These are phyloP conservation scores for Solanum microdontum DNA, from an alignment of 257 asterid genomes.

Conservation along the genomic window DNA sequence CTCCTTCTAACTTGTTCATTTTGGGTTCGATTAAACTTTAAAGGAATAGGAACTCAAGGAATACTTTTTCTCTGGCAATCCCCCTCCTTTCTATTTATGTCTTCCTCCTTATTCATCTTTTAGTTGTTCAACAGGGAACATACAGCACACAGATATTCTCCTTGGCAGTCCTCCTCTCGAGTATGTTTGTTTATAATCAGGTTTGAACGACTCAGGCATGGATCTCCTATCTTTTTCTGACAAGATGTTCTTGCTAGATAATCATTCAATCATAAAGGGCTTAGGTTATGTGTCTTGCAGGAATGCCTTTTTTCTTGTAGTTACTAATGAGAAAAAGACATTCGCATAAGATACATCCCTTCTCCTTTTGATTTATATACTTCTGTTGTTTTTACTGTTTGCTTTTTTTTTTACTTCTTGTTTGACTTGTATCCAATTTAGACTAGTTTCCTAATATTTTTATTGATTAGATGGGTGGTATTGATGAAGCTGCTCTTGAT, in stretches of 20 bases:
- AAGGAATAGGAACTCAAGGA: background rate
- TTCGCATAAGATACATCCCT: background rate
- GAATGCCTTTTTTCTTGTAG: background rate
- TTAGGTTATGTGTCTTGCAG: background rate
- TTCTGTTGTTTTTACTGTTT: background rate
- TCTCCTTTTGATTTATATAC: background rate
- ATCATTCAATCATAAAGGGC: background rate
- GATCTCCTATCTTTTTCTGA: background rate
- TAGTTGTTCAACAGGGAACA: constrained; percentile 62
- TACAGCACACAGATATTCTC: constrained; percentile 96
- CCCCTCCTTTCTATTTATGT: background rate
- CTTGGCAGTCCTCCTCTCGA: constrained; percentile 88
- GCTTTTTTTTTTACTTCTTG: background rate
- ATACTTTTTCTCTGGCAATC: background rate
- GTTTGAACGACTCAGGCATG: constrained; percentile 23
- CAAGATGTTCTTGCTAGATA: background rate
- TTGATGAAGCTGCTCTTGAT: constrained; percentile 98
- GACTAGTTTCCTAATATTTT: background rate
- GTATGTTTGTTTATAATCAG: constrained; percentile 98
- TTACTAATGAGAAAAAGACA: background rate
- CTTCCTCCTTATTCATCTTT: background rate
- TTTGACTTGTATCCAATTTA: background rate
- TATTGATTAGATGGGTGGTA: constrained; percentile 87
- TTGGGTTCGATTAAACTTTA: background rate
- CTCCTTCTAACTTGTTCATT: background rate